Evolutionary conservation across 1,284 basidiomycete species (phyloP).

Genomic region (Apiotrichum laibachii): DNA sequence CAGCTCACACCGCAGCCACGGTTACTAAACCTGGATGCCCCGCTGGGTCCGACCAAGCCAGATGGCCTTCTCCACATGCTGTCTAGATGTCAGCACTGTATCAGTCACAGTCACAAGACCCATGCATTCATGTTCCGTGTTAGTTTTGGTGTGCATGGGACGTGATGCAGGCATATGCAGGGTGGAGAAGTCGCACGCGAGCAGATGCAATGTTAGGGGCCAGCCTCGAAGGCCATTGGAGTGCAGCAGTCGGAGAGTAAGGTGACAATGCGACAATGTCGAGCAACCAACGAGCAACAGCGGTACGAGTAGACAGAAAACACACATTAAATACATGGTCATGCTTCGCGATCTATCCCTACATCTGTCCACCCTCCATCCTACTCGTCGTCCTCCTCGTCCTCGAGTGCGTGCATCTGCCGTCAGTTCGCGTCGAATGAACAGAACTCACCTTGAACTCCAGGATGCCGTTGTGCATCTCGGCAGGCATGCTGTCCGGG

Average conservation of each 20-base stretch:
- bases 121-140: constrained; percentile 10
- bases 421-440: not conserved
- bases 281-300: no score
- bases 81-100: constrained; percentile 11
- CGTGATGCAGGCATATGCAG: no score
- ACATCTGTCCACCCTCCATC: not conserved
- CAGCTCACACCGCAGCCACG: constrained; percentile 22
- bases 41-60: constrained; percentile 1
- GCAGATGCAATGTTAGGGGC: no score
- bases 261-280: no score
- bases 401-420: constrained; percentile 46
- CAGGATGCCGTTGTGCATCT: constrained; percentile 62
- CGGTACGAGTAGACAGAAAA: no score
- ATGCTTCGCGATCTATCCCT: no score
- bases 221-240: no score
- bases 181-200: no score
- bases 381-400: constrained; percentile 28
- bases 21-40: constrained; percentile 8
- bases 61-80: not conserved
- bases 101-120: constrained; percentile 8
- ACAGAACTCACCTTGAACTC: constrained; percentile 69
- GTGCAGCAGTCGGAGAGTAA: no score
- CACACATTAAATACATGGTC: no score
- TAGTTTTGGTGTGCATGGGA: not conserved
- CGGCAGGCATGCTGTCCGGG: constrained; percentile 48